These are phyloP conservation scores for Monosiga brevicollis DNA, from an alignment of 78 protist genomes.

Conservation along the genomic window DNA sequence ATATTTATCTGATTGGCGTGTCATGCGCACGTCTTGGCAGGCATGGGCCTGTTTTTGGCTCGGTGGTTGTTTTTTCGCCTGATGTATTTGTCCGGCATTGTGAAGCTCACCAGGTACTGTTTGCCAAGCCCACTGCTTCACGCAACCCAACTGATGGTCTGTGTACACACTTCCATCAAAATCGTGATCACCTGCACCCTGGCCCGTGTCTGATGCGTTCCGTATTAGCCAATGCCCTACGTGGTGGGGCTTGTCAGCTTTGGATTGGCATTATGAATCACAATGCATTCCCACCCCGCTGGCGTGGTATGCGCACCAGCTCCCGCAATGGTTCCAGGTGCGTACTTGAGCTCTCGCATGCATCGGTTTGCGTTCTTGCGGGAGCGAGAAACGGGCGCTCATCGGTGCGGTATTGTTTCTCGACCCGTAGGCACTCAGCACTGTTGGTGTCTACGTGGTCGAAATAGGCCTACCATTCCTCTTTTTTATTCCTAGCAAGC, in stretches of 20 bases:
- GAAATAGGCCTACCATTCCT: slow-evolving; percentile 33
- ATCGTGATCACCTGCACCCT: neutral
- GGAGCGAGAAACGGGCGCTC: neutral
- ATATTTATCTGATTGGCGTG: neutral
- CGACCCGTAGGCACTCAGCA: slow-evolving; percentile 11
- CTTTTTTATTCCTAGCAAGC: slow-evolving; percentile 23
- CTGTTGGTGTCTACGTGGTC: slow-evolving; percentile 21
- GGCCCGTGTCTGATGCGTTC: too few relatives aligned
- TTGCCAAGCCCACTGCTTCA: neutral
- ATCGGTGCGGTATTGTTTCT: neutral
- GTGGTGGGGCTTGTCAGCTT: slow-evolving; percentile 53
- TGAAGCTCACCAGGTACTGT: slow-evolving; percentile 20
- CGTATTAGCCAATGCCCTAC: slow-evolving; percentile 31
- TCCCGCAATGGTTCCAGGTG: slow-evolving; percentile 9
- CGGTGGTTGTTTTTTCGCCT: slow-evolving; percentile 41
- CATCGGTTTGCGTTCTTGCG: neutral
- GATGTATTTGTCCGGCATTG: slow-evolving; percentile 44
- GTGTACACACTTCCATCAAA: neutral
- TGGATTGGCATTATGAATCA: slow-evolving; percentile 48
- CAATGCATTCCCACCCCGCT: slow-evolving; percentile 55
- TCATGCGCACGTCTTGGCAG: neutral
- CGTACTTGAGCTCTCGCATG: neutral
- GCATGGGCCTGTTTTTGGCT: neutral
- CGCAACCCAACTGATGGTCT: neutral
- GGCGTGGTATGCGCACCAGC: slow-evolving; percentile 24